Evolutionary conservation across 495 filamentous ascomycete species (phyloP).

Genomic region (Talaromyces proteolyticus): DNA sequence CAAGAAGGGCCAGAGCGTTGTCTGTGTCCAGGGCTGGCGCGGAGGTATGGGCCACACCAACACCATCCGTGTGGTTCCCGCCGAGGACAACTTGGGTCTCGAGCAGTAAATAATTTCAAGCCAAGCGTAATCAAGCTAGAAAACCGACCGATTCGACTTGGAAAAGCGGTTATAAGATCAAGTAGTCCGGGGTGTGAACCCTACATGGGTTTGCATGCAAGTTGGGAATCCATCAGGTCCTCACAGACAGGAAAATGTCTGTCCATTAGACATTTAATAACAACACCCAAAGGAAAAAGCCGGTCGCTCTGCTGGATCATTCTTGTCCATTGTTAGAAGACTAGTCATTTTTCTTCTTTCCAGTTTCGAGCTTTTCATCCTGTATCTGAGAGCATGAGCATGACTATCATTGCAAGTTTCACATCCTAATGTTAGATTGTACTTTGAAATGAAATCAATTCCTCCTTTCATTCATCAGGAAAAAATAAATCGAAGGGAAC

Average conservation of each 20-base stretch:
- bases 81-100: constrained; percentile 57
- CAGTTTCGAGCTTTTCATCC: neutral
- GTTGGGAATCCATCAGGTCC: too few species aligned
- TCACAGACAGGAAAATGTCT: neutral
- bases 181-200: too few species aligned
- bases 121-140: neutral
- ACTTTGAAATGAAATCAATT: neutral
- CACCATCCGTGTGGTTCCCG: constrained; percentile 71
- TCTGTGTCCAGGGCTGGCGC: constrained; percentile 97
- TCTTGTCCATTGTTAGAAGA: neutral
- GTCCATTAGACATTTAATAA: neutral
- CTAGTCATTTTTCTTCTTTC: neutral
- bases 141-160: too few species aligned
- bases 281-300: neutral
- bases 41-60: constrained; percentile 98
- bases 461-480: neutral
- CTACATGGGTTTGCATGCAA: too few species aligned
- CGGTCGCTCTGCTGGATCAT: neutral
- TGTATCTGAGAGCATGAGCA: neutral
- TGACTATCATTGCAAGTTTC: neutral
- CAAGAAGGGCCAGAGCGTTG: constrained; percentile 73
- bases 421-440: neutral
- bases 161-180: too few species aligned
- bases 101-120: constrained; percentile 24
- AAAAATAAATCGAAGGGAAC: neutral